Evolutionary conservation across 208 protist species (phyloP).

Genomic region (Leishmania amazonensis): DNA sequence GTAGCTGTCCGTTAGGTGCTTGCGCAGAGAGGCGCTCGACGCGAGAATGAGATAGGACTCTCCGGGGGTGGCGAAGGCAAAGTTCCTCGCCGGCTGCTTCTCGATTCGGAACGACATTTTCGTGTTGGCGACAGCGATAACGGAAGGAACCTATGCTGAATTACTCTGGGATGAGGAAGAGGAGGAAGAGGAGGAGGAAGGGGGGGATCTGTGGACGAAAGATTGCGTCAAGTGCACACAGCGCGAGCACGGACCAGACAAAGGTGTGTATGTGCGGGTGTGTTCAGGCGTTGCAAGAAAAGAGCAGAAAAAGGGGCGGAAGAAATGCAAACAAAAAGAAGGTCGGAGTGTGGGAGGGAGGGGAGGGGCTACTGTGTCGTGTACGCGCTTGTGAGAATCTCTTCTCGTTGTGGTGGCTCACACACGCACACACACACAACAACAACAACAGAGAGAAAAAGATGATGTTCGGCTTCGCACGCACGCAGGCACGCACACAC

Average conservation of each 20-base stretch:
- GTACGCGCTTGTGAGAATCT: neutral
- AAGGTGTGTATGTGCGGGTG: neutral
- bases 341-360: neutral
- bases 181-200: no score
- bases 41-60: constrained; percentile 78
- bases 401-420: neutral
- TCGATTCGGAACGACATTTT: constrained; percentile 54
- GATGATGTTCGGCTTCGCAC: neutral
- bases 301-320: neutral
- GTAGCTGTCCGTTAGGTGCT: constrained; percentile 88
- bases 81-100: constrained; percentile 24
- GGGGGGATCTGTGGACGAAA: no score
- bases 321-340: neutral
- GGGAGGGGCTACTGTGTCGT: neutral
- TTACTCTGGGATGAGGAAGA: neutral
- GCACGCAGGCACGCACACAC: neutral
- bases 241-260: neutral
- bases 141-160: neutral
- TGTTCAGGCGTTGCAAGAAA: neutral
- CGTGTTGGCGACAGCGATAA: neutral
- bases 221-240: neutral
- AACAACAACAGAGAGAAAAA: constrained; percentile 1
- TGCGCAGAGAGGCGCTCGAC: constrained; percentile 64
- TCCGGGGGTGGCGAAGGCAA: constrained; percentile 74
- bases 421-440: neutral